Conservation (phyloP, 208 protist genomes). For the Giardia muris region DNA sequence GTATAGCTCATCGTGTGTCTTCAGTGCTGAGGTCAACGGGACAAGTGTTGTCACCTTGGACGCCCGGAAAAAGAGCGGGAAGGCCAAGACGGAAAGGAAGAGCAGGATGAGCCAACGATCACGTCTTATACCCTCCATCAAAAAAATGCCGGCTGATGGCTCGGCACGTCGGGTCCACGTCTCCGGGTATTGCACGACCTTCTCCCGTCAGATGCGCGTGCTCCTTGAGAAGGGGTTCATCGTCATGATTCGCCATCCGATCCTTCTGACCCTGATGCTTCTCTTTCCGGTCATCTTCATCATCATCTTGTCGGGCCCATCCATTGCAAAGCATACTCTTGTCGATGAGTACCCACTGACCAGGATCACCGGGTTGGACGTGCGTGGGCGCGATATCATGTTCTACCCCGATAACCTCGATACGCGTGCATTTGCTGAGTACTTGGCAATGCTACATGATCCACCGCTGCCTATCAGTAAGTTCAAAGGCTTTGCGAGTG, state of each 20-base stretch:
- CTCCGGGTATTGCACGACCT: background rate
- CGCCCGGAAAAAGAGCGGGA: background rate
- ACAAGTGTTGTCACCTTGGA: background rate
- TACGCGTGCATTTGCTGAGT: background rate
- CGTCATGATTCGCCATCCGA: constrained; percentile 1
- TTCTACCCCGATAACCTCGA: background rate
- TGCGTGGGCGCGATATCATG: background rate
- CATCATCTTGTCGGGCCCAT: background rate
- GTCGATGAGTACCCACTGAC: background rate
- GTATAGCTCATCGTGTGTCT: background rate
- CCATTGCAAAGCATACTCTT: background rate
- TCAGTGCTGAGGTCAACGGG: background rate
- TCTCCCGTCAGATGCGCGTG: background rate
- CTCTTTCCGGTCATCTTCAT: constrained; percentile 9
- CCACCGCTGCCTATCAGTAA: background rate
- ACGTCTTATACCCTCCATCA: no score
- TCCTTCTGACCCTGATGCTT: background rate
- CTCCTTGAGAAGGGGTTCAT: constrained; percentile 17
- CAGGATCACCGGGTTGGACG: background rate
- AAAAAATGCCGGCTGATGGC: no score
- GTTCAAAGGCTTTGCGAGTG: background rate
- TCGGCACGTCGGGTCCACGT: no score
- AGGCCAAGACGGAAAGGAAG: no score
- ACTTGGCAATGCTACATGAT: background rate
- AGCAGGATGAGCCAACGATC: no score